Conservation (phyloP, 2,329 filamentous ascomycete species). For the Chaetomiaceae sp. region DNA sequence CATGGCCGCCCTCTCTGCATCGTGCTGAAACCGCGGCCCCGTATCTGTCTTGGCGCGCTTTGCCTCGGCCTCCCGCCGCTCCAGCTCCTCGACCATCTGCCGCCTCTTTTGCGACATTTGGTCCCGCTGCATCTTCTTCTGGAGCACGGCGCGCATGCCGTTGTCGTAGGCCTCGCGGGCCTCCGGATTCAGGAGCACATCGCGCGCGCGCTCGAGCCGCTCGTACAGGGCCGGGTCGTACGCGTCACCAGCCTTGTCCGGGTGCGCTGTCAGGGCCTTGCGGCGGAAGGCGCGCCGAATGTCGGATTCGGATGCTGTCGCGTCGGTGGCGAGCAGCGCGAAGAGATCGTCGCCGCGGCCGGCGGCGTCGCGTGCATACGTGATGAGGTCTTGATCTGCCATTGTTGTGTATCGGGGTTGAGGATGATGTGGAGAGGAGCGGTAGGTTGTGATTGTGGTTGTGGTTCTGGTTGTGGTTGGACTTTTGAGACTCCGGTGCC, state of each 20-base stretch:
- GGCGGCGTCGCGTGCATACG: conserved; percentile 56
- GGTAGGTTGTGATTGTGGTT: no score
- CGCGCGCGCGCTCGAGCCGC: conserved; percentile 77
- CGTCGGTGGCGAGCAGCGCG: conserved; percentile 64
- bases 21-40: conserved; percentile 14
- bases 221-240: conserved; percentile 82
- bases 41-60: conserved; percentile 52
- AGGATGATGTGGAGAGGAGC: not conserved
- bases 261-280: conserved; percentile 79
- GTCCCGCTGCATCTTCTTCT: conserved; percentile 66
- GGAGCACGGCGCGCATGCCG: conserved; percentile 64
- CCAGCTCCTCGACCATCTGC: conserved; percentile 77
- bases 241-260: conserved; percentile 75
- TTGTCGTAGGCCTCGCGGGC: conserved; percentile 75
- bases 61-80: conserved; percentile 48
- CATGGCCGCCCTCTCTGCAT: conserved; percentile 33
- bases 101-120: conserved; percentile 68
- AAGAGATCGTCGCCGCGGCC: conserved; percentile 69
- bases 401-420: conserved; percentile 3
- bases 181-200: conserved; percentile 68
- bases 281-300: conserved; percentile 80
- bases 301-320: conserved; percentile 62
- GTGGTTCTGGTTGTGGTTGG: no score
- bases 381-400: conserved; percentile 45
- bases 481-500: no score